A percentile compares a stretch with the other conserved stretches of the same genome.
These are phyloP conservation scores for Tetrapisispora phaffii DNA, from an alignment of 805 yeast species.

Conservation along the genomic window DNA sequence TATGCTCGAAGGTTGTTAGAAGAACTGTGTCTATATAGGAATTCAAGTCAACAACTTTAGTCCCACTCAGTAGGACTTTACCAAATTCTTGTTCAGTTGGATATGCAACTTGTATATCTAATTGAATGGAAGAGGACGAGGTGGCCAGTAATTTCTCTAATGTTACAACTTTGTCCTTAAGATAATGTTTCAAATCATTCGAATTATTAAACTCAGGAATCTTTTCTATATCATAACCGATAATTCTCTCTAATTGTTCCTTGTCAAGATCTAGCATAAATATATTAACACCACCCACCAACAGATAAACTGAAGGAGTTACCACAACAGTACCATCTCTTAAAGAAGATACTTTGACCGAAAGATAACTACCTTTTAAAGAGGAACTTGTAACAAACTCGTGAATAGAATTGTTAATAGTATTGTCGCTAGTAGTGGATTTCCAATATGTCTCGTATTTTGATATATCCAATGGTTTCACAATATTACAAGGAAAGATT, in stretches of 20 bases:
- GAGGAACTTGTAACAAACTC: conserved; percentile 68
- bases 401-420: conserved; percentile 1
- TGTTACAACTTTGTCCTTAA: conserved; percentile 41
- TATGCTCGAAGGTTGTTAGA: conserved; percentile 66
- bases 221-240: conserved; percentile 20
- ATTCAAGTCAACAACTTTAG: conserved; percentile 48
- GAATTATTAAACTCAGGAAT: conserved; percentile 18
- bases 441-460: conserved; percentile 88
- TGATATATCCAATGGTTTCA: conserved; percentile 3
- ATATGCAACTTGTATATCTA: conserved; percentile 66
- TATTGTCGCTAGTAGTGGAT: conserved; percentile 52
- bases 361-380: conserved; percentile 67
- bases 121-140: conserved; percentile 50
- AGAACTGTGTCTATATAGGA: conserved; percentile 66
- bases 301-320: conserved; percentile 56
- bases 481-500: conserved; percentile 57
- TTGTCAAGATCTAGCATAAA: conserved; percentile 48
- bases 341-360: conserved; percentile 58
- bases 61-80: conserved; percentile 33
- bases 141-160: conserved; percentile 47
- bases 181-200: conserved; percentile 18
- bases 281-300: conserved; percentile 41
- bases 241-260: conserved; percentile 26
- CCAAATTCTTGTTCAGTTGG: conserved; percentile 50
- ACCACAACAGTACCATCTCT: conserved; percentile 82